Base-by-base conservation (phyloP, 2,329 filamentous ascomycete species). In the Alternaria viburni region DNA sequence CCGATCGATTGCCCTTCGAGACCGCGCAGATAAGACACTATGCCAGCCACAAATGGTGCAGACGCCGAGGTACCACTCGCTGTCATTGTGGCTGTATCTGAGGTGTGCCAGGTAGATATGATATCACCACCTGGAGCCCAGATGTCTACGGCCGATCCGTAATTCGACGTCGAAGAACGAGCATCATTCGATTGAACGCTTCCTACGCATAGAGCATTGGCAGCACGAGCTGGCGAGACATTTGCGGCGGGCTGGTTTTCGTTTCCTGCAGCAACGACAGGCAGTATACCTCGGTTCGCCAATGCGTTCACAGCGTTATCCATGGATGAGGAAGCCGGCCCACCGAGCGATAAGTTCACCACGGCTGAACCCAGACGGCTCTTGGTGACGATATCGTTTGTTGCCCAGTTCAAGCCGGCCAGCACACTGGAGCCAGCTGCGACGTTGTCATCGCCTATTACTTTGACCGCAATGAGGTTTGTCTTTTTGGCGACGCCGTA, bases 11-110 rank as follows among this genome's bases (percentile, higher is more conserved):
- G 30, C 2, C 78, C 78, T 61, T 85, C 81, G 12, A 86, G 77
- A n/a, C 79, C 79, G 81, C 91, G 88, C 30, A 92, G 80, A 79
- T 92, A 92, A 26, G 89, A 89, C 13, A 88, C 88, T 4, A 92
- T 82, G 51, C 90, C 90, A 51, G 88, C 86, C 57, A 92, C 84
- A 75, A 91, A 89, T 2, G 90, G 90, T 12, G 86, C 85, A 25
- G 90, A 89, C 88, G 90, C 90, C 36, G 84, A 88, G 6, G 89
- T 90, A 32, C 88, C 89, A 13, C 82, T 84, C 69, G 88, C 82
- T 36, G 73, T 82, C 54, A 78, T 79, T 75, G 67, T 73, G 1
- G 70, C 70, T 9, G 57, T 84, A 25, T 85, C 81, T 15, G 79
- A 84, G 30, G 75, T 79, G 57, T 74, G 72, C 49, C 82, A 87